Evolutionary conservation across 2,329 filamentous ascomycete genomes (phyloP).

Genomic region (Botryotinia convoluta): DNA sequence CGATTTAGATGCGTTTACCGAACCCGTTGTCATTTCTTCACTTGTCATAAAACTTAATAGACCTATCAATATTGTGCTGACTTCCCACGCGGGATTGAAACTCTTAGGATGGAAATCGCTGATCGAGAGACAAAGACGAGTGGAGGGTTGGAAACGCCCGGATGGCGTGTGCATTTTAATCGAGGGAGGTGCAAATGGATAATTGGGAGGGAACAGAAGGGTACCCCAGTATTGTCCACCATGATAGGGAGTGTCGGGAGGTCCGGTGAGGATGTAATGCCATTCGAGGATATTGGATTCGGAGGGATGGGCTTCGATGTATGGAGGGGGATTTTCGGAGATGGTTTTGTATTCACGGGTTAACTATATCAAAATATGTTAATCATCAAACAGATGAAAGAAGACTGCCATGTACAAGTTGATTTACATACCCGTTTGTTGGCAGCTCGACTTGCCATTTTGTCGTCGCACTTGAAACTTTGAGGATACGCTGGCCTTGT

Average conservation of each 20-base stretch:
- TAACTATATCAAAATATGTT: slow-evolving; percentile 43
- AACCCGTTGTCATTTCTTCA: slow-evolving; percentile 97
- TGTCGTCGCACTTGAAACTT: slow-evolving; percentile 30
- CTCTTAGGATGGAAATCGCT: slow-evolving; percentile 97
- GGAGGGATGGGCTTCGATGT: slow-evolving; percentile 84
- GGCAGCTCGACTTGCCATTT: slow-evolving; percentile 70
- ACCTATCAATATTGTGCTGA: slow-evolving; percentile 92
- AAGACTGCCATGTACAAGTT: neutral
- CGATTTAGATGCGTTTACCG: slow-evolving; percentile 69
- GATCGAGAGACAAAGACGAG: slow-evolving; percentile 90
- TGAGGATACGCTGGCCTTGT: slow-evolving; percentile 14
- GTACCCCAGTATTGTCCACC: slow-evolving; percentile 98
- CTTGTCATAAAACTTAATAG: slow-evolving; percentile 97
- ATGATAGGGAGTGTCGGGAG: slow-evolving; percentile 90
- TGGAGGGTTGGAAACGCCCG: slow-evolving; percentile 90
- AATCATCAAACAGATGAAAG: neutral
- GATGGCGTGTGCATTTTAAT: slow-evolving; percentile 99
- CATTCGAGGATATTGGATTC: slow-evolving; percentile 92
- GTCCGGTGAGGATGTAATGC: slow-evolving; percentile 95
- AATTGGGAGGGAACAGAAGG: slow-evolving; percentile 90
- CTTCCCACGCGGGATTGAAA: slow-evolving; percentile 98
- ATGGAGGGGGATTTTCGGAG: slow-evolving; percentile 76
- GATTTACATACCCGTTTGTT: slow-evolving; percentile 59
- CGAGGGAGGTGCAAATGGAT: slow-evolving; percentile 93
- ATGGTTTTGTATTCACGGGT: slow-evolving; percentile 64